Base-by-base conservation (phyloP, 148 eudicot species). In the Cornus suecica region DNA sequence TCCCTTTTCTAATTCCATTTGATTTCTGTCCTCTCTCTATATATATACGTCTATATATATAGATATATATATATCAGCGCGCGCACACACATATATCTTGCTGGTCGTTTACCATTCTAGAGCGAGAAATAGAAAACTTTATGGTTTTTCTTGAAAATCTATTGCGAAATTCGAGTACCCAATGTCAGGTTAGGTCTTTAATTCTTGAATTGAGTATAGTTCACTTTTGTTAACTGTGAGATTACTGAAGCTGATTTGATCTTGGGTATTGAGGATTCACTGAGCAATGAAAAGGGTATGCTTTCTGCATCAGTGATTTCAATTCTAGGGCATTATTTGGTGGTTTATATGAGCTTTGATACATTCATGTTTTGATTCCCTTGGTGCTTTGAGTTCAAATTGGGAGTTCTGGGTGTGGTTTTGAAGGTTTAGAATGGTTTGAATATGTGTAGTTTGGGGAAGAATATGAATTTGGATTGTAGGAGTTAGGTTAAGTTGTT, bases 231-330 rank as follows among this genome's bases (percentile, higher is more conserved):
- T 8, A 22, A 2, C 8, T 0, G 62, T 58, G 23, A n/a, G 8
- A 58, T 18, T 58, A 2, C 24, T 22, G 25, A 22, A 58, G 74
- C 71, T 69, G 65, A 70, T 75, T 58, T 61, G 42, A 28, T 64
- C 54, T 2, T 69, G 52, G 78, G 30, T 27, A 41, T 71, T 48
- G 25, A 54, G 74, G 54, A 16, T 76, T 69, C 60, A 42, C 73
- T 30, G 23, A 41, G 25, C 48, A 30, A 64, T 29, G 66, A 66
- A 66, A 65, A 76, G 86, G 86, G 83, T 86, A 80, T 76, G 86
- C 6, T 80, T 75, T 71, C 74, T 74, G 28, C 26, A 65, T 72
- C 27, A 58, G 30, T 52, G 8, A 29, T 27, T 71, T 64, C 63
- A 52, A 60, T 66, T 74, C 8, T 37, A 63, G 51, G 67, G 45